Base-by-base conservation (phyloP, 129 eudicot genomes). In the Artemisia annua region DNA sequence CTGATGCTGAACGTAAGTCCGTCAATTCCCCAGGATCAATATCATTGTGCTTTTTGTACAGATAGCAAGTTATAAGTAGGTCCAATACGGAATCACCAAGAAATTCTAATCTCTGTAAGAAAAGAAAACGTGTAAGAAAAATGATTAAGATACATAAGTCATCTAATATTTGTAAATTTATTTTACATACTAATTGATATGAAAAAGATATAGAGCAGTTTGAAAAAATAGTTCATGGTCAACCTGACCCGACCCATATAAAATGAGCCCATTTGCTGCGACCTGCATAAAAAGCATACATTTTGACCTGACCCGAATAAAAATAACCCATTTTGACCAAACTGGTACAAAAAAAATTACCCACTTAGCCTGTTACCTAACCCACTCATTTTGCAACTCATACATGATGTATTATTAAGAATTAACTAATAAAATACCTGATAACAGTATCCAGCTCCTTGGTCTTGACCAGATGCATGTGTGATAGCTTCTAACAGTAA, bases 71-170 rank as follows among this genome's bases (percentile, higher is more conserved):
- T 39, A 95, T 82, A 46, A 95, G 91, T 70, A 95, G 51, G 80
- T 91, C 99, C 87, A 95, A 61, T 59, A 88, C 99, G 0, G 99
- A 86, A 54, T 95, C 99, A 3, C 99, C 99, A 7, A 95, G 97
- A 88, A 86, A 95, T 63, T 95, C 99, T 16, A 95, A 87, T 81
- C 99, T 87, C 97, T 92, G 70, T 15, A 52, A 68, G n/a, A 61
- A n/a, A 56, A 56, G 39, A 61, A 79, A 66, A 11, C 66, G 54
- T 35, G 24, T n/a, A 58, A 20, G 7, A 48, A 76, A 55, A 48
- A 20, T 3, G 48, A 3, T 5, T 18, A 73, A 18, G 32, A 66
- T 4, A 46, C 44, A 49, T 26, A 20, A 28, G 28, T 66, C 32
- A 26, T 26, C 11, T 28, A 60, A 15, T 10, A 22, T 17, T 17